Conservation (phyloP, 2,329 filamentous ascomycete species). For the Neofusicoccum ribis region DNA sequence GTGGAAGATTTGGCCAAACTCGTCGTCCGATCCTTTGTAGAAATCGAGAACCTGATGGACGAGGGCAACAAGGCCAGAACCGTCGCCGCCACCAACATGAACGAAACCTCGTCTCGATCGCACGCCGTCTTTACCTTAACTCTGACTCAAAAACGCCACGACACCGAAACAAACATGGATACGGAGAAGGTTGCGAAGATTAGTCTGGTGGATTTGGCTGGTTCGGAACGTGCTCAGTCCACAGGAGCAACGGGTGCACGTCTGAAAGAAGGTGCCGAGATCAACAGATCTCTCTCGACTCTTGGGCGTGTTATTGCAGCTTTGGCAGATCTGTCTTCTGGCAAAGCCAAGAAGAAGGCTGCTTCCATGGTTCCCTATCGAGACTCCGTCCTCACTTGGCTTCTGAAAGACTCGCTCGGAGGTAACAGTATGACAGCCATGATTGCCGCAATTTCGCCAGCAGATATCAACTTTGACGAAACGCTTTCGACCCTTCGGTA, state of each 20-base stretch:
- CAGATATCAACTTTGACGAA: conserved; percentile 98
- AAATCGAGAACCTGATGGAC: conserved; percentile 98
- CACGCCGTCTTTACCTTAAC: conserved; percentile 98
- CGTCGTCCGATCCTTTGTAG: conserved; percentile 86
- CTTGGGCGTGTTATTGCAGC: conserved; percentile 96
- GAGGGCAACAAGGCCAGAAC: conserved; percentile 98
- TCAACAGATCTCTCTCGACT: conserved; percentile 95
- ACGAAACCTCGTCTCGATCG: conserved; percentile 97
- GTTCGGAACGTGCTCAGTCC: conserved; percentile 94
- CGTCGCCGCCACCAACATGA: conserved; percentile 99
- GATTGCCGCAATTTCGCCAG: conserved; percentile 98
- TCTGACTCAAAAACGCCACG: conserved; percentile 88
- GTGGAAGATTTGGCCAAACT: conserved; percentile 97
- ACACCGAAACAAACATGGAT: conserved; percentile 92
- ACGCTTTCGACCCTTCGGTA: conserved; percentile 94
- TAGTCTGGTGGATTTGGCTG: conserved; percentile 94
- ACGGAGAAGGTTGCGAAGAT: conserved; percentile 98
- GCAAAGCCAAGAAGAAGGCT: conserved; percentile 78
- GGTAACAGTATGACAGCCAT: conserved; percentile 99
- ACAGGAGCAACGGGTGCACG: conserved; percentile 94
- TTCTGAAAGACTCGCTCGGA: conserved; percentile 93
- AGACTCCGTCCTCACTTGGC: conserved; percentile 94
- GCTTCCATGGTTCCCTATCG: conserved; percentile 86
- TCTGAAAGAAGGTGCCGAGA: conserved; percentile 96
- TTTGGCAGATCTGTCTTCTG: conserved; percentile 83